Percentiles rank a stretch among this genome's conserved stretches.
Evolutionary conservation across 495 filamentous ascomycete species (phyloP).

Genomic region (Xylaria palmicola): DNA sequence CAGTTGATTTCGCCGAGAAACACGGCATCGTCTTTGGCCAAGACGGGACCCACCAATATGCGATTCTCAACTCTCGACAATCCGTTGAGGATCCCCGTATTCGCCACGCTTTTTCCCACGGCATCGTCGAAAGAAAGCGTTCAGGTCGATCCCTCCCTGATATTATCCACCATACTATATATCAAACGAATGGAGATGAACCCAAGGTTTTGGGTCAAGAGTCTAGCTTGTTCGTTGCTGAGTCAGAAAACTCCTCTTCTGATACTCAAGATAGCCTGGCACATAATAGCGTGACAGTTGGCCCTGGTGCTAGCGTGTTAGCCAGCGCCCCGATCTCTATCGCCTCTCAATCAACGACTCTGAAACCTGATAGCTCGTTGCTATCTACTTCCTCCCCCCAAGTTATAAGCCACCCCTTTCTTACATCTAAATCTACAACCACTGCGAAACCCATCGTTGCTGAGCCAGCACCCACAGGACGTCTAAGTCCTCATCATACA

Average conservation of each 20-base stretch:
- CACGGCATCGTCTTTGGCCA: slow-evolving; percentile 62
- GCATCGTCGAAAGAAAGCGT: slow-evolving; percentile 51
- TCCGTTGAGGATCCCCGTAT: slow-evolving; percentile 37
- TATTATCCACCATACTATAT: slow-evolving; percentile 48
- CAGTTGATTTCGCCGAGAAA: slow-evolving; percentile 64
- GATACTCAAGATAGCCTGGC: background rate
- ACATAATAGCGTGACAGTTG: slow-evolving; percentile 1
- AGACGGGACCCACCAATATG: slow-evolving; percentile 48
- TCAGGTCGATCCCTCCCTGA: slow-evolving; percentile 37
- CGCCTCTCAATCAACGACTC: background rate
- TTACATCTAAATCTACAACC: background rate
- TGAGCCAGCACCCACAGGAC: background rate
- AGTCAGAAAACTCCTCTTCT: slow-evolving; percentile 8
- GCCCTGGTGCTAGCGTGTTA: background rate
- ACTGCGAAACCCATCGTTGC: background rate
- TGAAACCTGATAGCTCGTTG: background rate
- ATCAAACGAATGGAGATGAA: slow-evolving; percentile 5
- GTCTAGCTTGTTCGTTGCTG: slow-evolving; percentile 35
- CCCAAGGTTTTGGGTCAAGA: slow-evolving; percentile 1
- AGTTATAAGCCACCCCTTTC: background rate
- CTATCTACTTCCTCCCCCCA: too few relatives aligned
- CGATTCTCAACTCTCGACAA: slow-evolving; percentile 37
- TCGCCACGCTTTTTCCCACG: slow-evolving; percentile 42
- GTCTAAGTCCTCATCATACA: background rate
- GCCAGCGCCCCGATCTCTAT: background rate